Evolutionary conservation across 805 yeast genomes (phyloP), one percentile per base, ranked within the genome.

Genomic region (Schwanniomyces occidentalis): DNA sequence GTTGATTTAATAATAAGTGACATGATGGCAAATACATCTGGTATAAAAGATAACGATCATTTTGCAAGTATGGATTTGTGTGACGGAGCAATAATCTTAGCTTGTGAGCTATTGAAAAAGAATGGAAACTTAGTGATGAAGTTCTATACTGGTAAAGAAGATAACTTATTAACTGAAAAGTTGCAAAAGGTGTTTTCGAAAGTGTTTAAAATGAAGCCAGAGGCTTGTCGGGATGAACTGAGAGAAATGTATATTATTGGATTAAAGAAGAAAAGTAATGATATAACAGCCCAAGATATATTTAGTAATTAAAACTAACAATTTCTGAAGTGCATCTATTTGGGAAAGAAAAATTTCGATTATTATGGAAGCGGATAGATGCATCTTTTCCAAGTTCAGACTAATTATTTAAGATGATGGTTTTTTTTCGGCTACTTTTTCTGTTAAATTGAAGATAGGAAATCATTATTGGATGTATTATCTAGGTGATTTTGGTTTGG

Each of bases 21-120:
- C 63, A 91, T 96, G 98, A 84, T 91, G 85, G 85, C 88, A 30
- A 91, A 91, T 54, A 87, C 97, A 4, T 71, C 89, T 9, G 98
- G 99, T 4, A 63, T 86, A 25, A 76, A 81, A 7, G 79, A 84
- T 25, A 76, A 78, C 44, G 99, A 91, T 57, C 98, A 91, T 60
- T 64, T 74, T 9, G 78, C 78, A 46, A 88, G 96, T 41, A 83
- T 93, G 86, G 90, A 90, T 52, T 65, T 91, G 18, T 91, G 97
- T 58, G 93, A 87, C 49, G 96, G 96, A 0, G 96, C 95, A 0
- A 58, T 93, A 33, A 70, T 86, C 5, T 71, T 90, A 32, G 82
- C 95, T 1, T 70, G 82, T 34, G 83, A 80, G 41, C 60, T 85
- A n/a, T 61, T 93, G 17, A 78, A 69, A 41, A 76, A 80, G 4